These are phyloP conservation scores for Aspergillus nanangensis DNA, from an alignment of 495 filamentous ascomycete genomes.

Conservation along the genomic window DNA sequence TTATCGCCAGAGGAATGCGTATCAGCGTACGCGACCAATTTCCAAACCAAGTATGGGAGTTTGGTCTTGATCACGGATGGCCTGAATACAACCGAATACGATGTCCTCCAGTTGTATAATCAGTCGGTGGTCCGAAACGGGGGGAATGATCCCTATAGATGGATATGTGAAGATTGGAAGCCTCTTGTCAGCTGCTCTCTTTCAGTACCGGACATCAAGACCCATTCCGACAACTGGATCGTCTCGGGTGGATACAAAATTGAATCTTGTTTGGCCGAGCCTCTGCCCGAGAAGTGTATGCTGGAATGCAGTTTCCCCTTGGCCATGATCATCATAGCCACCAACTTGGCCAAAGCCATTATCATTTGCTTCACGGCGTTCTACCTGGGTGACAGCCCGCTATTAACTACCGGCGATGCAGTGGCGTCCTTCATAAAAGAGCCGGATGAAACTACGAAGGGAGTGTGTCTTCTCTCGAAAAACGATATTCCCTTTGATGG, in stretches of 20 bases:
- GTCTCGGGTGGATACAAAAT: neutral
- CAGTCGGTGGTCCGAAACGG: neutral
- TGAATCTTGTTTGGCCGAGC: neutral
- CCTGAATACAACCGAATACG: neutral
- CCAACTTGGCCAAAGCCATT: neutral
- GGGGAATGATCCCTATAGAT: neutral
- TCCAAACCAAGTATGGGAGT: neutral
- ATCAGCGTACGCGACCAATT: neutral
- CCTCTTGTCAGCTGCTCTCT: neutral
- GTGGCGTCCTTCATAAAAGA: constrained; percentile 4
- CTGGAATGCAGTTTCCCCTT: neutral
- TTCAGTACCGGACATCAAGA: neutral
- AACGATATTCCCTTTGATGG: neutral
- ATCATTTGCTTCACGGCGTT: neutral
- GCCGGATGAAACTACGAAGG: constrained; percentile 3
- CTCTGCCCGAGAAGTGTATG: neutral
- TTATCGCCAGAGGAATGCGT: neutral
- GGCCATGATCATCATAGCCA: neutral
- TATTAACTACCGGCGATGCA: constrained; percentile 10
- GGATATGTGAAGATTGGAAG: neutral
- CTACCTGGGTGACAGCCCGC: neutral
- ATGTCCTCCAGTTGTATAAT: neutral
- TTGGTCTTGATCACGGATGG: neutral
- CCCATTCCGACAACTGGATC: neutral
- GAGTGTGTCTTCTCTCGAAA: neutral